Evolutionary conservation across 331 rosid genomes (phyloP), one percentile per base, ranked within the genome.

Genomic region (Telfairia occidentalis): DNA sequence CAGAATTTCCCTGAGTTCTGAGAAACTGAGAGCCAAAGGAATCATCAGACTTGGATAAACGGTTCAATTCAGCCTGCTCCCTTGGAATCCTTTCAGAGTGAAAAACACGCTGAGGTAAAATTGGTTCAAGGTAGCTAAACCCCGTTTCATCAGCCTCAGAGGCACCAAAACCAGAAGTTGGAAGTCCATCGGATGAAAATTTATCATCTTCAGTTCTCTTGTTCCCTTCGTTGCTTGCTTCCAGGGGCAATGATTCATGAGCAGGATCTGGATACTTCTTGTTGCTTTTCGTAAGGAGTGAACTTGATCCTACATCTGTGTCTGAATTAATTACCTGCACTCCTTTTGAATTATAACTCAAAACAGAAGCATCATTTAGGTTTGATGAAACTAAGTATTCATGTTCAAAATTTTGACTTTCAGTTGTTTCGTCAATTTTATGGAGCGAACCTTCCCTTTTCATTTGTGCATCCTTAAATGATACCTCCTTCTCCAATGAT

Each of bases 41-140:
- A 78, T 85, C 85, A 40, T 82, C 86, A 29, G 89, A 85, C 37
- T 85, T 85, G 55, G 89, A 81, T 61, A 83, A 78, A 65, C 89
- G 89, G 75, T 83, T 83, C 80, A 81, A 79, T 53, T 81, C 89
- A 54, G 85, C 84, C 64, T 78, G 89, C 79, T 83, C 89, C 76
- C 86, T 83, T 34, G 89, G 86, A 80, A 83, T 50, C 34, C 80
- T 73, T 79, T 85, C 89, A 16, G 89, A 85, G 58, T 78, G 79
- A 78, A 75, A 85, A 50, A 80, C 75, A 23, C 83, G 86, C 45
- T 67, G 89, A 59, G 78, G 77, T 50, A 81, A 49, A 63, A 84
- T 74, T 7, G 81, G 83, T 54, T 85, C 85, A 16, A 46, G 74
- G 32, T 67, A 78, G 81, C 73, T 81, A 71, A 80, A 80, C 57